Evolutionary conservation across 23 red algal genomes (phyloP).

Genomic region (Chondrus crispus): DNA sequence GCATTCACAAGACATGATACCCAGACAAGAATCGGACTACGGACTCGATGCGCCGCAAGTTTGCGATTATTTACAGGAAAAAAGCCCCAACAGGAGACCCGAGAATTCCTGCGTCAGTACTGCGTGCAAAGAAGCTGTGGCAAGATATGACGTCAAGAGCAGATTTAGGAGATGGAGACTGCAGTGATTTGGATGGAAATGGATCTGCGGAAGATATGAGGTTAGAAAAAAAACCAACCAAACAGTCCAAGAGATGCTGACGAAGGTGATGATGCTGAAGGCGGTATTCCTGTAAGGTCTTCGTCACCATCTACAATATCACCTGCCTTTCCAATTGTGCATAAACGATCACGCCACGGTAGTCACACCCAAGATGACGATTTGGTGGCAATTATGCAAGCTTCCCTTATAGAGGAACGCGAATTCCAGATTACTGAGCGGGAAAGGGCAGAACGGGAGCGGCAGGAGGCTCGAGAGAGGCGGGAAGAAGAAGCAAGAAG

Average conservation of each 20-base stretch:
- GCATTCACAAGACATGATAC: background rate
- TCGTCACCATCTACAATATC: background rate
- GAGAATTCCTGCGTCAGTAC: background rate
- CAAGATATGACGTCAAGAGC: background rate
- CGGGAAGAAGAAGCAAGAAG: background rate
- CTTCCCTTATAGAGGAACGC: background rate
- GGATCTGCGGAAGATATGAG: background rate
- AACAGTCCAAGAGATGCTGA: too few species aligned
- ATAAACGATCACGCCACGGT: background rate
- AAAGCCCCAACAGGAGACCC: background rate
- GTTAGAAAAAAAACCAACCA: background rate
- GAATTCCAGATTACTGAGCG: background rate
- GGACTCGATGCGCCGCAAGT: background rate
- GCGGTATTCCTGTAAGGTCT: background rate
- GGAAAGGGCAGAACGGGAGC: background rate
- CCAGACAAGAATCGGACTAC: background rate
- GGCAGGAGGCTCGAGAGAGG: too few species aligned
- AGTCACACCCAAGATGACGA: background rate
- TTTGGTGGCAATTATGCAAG: background rate
- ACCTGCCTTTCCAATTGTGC: background rate
- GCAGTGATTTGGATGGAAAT: background rate
- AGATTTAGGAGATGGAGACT: background rate
- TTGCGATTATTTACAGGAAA: background rate
- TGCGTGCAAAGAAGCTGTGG: background rate
- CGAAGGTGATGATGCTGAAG: background rate